Percentiles rank a stretch among this genome's conserved stretches.
phyloP scores from a whole-genome alignment of 495 filamentous ascomycete species.

The Recurvomyces mirabilis region DNA sequence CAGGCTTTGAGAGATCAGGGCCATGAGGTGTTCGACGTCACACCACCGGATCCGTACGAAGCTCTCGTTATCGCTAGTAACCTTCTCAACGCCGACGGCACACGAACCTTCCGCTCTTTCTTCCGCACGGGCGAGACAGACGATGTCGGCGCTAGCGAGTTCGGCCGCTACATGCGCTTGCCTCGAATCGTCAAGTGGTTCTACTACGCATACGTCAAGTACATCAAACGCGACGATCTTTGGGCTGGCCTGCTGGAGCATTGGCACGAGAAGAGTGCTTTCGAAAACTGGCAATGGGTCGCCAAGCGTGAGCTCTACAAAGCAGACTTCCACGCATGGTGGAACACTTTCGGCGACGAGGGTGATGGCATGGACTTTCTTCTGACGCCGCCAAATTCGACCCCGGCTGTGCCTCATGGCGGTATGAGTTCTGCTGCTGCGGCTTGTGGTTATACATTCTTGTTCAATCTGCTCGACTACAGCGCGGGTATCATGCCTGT shows the following conservation, averaged over 20 bases:
- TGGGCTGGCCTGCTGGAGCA: conserved; percentile 67
- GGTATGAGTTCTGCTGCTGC: conserved; percentile 80
- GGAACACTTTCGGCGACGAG: conserved; percentile 36
- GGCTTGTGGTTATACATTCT: conserved; percentile 88
- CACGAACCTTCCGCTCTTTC: conserved; percentile 67
- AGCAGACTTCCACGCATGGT: conserved; percentile 70
- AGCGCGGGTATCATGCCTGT: conserved; percentile 75
- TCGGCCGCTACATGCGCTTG: conserved; percentile 61
- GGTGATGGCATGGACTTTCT: conserved; percentile 62
- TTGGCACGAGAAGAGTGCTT: conserved; percentile 58
- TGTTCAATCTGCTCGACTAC: conserved; percentile 93
- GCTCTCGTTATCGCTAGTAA: conserved; percentile 71
- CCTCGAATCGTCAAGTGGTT: conserved; percentile 66
- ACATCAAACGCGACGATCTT: conserved; percentile 59
- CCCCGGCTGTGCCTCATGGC: conserved; percentile 77
- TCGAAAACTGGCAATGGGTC: conserved; percentile 73
- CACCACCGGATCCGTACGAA: conserved; percentile 57
- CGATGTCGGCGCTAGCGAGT: conserved; percentile 66
- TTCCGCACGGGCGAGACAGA: conserved; percentile 67
- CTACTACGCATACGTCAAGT: conserved; percentile 82
- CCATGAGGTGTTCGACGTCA: conserved; percentile 66
- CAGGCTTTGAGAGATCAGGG: conserved; percentile 56
- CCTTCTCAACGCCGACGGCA: conserved; percentile 79
- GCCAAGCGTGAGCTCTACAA: conserved; percentile 66
- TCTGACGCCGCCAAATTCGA: conserved; percentile 76